Base-by-base conservation (phyloP, 2,329 filamentous ascomycete genomes). In the Chaetothyriales sp. region DNA sequence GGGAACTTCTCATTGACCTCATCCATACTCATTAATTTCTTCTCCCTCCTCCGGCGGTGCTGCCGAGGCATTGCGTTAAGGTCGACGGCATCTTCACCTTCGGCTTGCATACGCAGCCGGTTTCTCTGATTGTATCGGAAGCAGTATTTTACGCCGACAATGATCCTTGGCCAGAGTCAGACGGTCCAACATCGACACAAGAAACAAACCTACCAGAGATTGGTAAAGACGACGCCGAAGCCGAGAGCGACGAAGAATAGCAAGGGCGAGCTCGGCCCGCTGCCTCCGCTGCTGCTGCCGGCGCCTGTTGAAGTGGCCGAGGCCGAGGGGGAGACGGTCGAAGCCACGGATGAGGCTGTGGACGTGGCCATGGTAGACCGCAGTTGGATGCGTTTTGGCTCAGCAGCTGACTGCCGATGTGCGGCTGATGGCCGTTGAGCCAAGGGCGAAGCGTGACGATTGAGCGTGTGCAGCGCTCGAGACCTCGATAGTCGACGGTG, bases 11-110 rank as follows among this genome's bases (percentile, higher is more conserved):
- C 89, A 66, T 98, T 97, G 57, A 98, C 92, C 70, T 98, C 92
- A 56, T 98, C 92, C 82, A 97, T 95, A 1, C 86, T 86, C 92
- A 98, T 97, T 60, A 98, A 70, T 68, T 95, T 98, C 81, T 98
- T 98, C 69, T 98, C 92, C 54, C 89, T 81, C 58, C 90, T 80
- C 63, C 90, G 80, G 52, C 92, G 81, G 66, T 92, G 89, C 48
- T 88, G 84, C 54, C 88, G 74, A 53, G 88, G 86, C 78, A 97
- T 89, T 52, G 83, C 78, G 53, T 89, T 80, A 58, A 98, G 74
- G 56, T 89, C 89, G 63, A 98, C 94, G 15, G 85, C 86, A 57
- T 95, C 89, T 65, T 86, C 85, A 60, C 89, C 86, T 62, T 89
- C 86, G 58, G 86, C 73, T 70, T 78, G 72, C 61, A 87, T 82